Evolutionary conservation across 1,284 basidiomycete genomes (phyloP).

Genomic region (Pseudozyma sp.): DNA sequence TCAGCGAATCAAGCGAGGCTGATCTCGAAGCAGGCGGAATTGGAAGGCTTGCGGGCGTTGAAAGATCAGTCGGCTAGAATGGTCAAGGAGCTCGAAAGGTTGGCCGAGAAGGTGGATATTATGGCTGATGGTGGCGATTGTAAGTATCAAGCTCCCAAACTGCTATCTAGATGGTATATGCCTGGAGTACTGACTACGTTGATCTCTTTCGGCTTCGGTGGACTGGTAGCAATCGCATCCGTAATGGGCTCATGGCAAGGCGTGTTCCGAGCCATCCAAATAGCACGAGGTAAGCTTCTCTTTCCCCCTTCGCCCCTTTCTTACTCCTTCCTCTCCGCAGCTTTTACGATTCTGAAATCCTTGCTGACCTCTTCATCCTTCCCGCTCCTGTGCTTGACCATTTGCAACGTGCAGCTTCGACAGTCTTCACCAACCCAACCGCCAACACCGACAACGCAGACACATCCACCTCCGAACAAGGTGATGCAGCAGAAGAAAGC

Average conservation of each 20-base stretch:
- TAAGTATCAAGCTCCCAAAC: constrained; percentile 23
- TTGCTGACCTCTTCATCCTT: not conserved
- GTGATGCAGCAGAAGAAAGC: constrained; percentile 33
- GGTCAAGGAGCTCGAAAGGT: constrained; percentile 57
- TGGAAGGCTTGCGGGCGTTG: constrained; percentile 61
- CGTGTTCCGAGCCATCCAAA: constrained; percentile 66
- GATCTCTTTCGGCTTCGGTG: not conserved
- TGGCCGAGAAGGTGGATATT: constrained; percentile 60
- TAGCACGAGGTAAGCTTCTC: constrained; percentile 56
- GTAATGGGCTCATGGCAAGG: constrained; percentile 66
- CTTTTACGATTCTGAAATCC: too few species aligned
- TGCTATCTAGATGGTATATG: too few species aligned
- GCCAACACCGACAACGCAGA: constrained; percentile 14
- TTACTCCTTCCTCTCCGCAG: not conserved
- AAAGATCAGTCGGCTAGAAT: constrained; percentile 62
- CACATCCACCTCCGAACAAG: constrained; percentile 28
- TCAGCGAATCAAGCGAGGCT: constrained; percentile 52
- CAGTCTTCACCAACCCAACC: constrained; percentile 24
- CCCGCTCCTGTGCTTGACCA: not conserved
- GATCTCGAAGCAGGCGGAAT: constrained; percentile 61
- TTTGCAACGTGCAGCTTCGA: constrained; percentile 21
- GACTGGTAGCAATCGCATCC: constrained; percentile 58
- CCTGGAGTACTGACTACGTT: constrained; percentile 1
- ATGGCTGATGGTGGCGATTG: constrained; percentile 62
- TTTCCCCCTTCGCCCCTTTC: too few species aligned